phyloP scores from a whole-genome alignment of 2,329 filamentous ascomycete genomes.

The Zymoseptoria tritici region DNA sequence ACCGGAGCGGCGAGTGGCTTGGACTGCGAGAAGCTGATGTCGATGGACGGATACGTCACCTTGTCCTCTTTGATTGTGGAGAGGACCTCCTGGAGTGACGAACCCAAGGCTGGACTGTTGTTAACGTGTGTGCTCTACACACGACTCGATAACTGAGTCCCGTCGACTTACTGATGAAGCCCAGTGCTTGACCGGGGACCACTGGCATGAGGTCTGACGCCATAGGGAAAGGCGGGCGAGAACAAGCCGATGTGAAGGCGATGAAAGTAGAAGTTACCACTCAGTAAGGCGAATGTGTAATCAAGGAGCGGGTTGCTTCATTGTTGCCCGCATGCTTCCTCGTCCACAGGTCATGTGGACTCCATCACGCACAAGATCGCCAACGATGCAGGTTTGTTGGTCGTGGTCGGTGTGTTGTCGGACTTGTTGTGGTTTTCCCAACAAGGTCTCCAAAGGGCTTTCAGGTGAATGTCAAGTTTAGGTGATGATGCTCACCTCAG shows the following conservation, averaged over 20 bases:
- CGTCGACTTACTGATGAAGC: slow-evolving; percentile 35
- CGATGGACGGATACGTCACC: slow-evolving; percentile 71
- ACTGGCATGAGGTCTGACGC: slow-evolving; percentile 12
- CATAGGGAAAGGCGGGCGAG: slow-evolving; percentile 1
- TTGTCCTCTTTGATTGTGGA: slow-evolving; percentile 84
- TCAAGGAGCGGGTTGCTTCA: background rate
- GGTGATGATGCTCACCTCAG: too few species aligned
- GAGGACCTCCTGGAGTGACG: slow-evolving; percentile 82
- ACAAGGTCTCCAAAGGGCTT: background rate
- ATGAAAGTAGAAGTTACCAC: background rate
- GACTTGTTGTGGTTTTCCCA: background rate
- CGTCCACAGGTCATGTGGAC: background rate
- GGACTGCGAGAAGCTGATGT: slow-evolving; percentile 70
- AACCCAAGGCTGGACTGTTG: slow-evolving; percentile 62
- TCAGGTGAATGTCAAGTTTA: background rate
- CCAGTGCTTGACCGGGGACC: slow-evolving; percentile 27
- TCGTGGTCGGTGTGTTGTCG: background rate
- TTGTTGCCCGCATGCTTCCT: background rate
- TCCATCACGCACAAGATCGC: slow-evolving; percentile 1
- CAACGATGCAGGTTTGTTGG: background rate
- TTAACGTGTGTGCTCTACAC: background rate
- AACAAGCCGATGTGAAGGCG: background rate
- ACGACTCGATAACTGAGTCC: background rate
- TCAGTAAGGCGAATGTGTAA: background rate
- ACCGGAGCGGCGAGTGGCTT: slow-evolving; percentile 69